Percentiles rank a stretch among this genome's conserved stretches.
Evolutionary conservation across 2,329 filamentous ascomycete species (phyloP).

Genomic region (Grosmannia huntii): DNA sequence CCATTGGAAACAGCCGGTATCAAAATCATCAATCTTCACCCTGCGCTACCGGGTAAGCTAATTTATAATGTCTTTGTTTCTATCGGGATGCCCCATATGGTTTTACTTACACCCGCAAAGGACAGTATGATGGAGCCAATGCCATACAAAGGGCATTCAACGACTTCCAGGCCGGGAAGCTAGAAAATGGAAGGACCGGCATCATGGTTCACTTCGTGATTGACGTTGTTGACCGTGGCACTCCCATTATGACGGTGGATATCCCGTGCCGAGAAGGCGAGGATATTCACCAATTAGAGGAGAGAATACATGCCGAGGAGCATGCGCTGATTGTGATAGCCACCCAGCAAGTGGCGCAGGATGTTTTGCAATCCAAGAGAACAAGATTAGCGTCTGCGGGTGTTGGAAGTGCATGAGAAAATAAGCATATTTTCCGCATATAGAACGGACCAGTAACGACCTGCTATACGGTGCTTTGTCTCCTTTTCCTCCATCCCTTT

Average conservation of each 20-base stretch:
- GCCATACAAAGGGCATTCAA: conserved; percentile 70
- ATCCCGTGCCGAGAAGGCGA: conserved; percentile 54
- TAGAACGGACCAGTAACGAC: too few species aligned
- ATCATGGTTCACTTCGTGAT: conserved; percentile 87
- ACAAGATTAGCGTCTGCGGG: too few species aligned
- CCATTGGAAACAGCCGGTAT: conserved; percentile 51
- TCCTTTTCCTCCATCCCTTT: too few species aligned
- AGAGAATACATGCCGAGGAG: conserved; percentile 63
- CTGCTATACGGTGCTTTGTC: too few species aligned
- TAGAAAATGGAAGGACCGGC: conserved; percentile 59
- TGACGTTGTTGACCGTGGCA: conserved; percentile 65
- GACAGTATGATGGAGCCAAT: conserved; percentile 58
- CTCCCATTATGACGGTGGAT: conserved; percentile 57
- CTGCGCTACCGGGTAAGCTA: conserved; percentile 49
- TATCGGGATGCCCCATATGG: neutral
- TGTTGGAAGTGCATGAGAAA: neutral
- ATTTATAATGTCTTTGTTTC: neutral
- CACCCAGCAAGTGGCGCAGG: conserved; percentile 31
- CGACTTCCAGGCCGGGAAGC: conserved; percentile 51
- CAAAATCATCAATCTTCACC: conserved; percentile 72
- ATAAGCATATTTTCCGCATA: neutral
- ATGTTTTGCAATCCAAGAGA: neutral
- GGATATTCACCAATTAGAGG: conserved; percentile 51
- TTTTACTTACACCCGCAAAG: conserved; percentile 28
- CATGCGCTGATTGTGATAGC: conserved; percentile 71